Base-by-base conservation (phyloP, 2,329 filamentous ascomycete species). In the Stemphylium beticola region DNA sequence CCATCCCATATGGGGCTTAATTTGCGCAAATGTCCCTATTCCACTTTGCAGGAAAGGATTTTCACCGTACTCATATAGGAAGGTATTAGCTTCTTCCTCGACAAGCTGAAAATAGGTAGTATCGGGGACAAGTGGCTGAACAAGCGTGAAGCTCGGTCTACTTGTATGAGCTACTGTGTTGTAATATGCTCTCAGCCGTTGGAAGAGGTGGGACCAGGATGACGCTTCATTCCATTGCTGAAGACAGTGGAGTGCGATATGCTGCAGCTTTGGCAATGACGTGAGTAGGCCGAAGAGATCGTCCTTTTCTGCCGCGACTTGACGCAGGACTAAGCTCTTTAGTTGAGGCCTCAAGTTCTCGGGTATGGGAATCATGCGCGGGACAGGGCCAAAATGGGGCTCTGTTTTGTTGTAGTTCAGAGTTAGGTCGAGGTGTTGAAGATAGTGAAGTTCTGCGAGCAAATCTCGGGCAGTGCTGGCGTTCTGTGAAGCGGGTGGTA, bases 351-450 rank as follows among this genome's bases (percentile, higher is more conserved):
- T 39, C 10, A 50, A 7, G 2, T 12, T n/a, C 10, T 41, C 33
- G 8, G 59, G 56, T 14, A 61, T 38, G 14, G 55, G 29, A 10
- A 48, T 18, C 24, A 33, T 24, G 6, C 12, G 20, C 29, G 41
- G 22, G 10, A 24, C 17, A 11, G 14, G n/a, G n/a, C 34, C 26
- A n/a, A 14, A 29, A 14, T 12, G 7, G 1, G 26, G 20, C 2
- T 9, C 20, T 18, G n/a, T 39, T 31, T 31, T 34, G 4, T 46
- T 42, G 22, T 15, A 18, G 29, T 58, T 46, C 9, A 53, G 34
- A 20, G 44, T 48, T 4, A 64, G 36, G 38, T 64, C 61, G 17
- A 64, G 46, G 20, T 61, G 56, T 11, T 64, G 42, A 15, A 64
- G 49, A 14, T 56, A 20, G 2, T 18, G 49, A n/a, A 58, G 15